Conservation (phyloP, 495 filamentous ascomycete genomes). For the Aspergillus saccharolyticus region DNA sequence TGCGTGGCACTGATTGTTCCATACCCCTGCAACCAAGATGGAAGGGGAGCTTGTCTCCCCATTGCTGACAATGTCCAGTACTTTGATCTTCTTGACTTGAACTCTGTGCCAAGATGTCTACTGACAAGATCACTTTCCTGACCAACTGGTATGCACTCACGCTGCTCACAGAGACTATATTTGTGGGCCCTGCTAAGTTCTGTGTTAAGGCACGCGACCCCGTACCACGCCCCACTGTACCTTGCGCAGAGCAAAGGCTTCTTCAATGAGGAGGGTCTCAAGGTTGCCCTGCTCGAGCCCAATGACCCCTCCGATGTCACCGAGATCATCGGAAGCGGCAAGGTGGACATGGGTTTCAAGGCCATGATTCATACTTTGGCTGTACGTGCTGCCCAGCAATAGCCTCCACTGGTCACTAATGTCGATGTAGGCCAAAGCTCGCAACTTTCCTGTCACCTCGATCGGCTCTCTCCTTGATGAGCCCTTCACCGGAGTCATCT, state of each 20-base stretch:
- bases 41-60: constrained; percentile 10
- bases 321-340: constrained; percentile 66
- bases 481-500: constrained; percentile 68
- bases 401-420: not conserved
- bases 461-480: constrained; percentile 66
- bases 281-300: constrained; percentile 65
- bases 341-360: constrained; percentile 70
- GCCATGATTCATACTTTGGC: constrained; percentile 72
- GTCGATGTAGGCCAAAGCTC: constrained; percentile 54
- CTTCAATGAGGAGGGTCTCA: constrained; percentile 64
- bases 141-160: constrained; percentile 58
- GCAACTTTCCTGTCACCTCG: constrained; percentile 61
- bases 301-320: constrained; percentile 69
- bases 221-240: constrained; percentile 68
- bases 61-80: constrained; percentile 22
- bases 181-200: constrained; percentile 22
- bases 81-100: constrained; percentile 30
- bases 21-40: constrained; percentile 20
- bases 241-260: constrained; percentile 65
- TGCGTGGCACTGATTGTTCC: constrained; percentile 57
- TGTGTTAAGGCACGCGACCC: constrained; percentile 58
- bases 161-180: constrained; percentile 3
- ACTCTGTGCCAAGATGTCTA: constrained; percentile 52
- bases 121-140: constrained; percentile 71
- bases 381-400: constrained; percentile 29